Evolutionary conservation across 352 stramenopile species (phyloP).

Genomic region (Phytophthora kernoviae): DNA sequence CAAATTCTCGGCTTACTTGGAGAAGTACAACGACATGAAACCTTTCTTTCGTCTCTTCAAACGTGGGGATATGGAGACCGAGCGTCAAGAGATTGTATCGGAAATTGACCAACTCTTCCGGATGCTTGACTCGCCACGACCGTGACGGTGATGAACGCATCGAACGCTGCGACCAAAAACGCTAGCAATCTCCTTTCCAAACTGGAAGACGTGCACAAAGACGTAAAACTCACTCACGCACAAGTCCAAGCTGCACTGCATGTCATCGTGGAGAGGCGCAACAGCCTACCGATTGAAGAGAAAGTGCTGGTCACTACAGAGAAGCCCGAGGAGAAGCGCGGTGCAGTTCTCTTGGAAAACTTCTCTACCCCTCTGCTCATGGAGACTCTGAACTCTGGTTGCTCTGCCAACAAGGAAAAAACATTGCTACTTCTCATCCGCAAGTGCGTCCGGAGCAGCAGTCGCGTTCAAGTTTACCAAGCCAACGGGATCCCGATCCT

Average conservation of each 20-base stretch:
- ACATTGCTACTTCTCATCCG: constrained; percentile 22
- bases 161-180: constrained; percentile 13
- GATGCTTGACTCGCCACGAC: constrained; percentile 35
- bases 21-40: constrained; percentile 28
- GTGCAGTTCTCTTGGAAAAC: constrained; percentile 16
- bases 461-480: constrained; percentile 30
- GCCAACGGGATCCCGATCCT: constrained; percentile 23
- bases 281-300: constrained; percentile 13
- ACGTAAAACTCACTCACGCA: constrained; percentile 26
- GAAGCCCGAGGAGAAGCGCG: constrained; percentile 17
- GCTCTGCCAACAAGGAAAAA: constrained; percentile 11
- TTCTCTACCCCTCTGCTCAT: constrained; percentile 21
- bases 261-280: constrained; percentile 23
- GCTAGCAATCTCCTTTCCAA: constrained; percentile 27
- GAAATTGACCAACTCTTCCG: constrained; percentile 46
- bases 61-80: constrained; percentile 30
- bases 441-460: constrained; percentile 24
- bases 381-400: constrained; percentile 8
- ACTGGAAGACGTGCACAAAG: constrained; percentile 20
- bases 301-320: constrained; percentile 6
- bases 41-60: constrained; percentile 24
- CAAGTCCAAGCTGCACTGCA: constrained; percentile 23
- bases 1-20: constrained; percentile 20
- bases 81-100: constrained; percentile 25
- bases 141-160: constrained; percentile 22